These are phyloP conservation scores for Boletus patriciae DNA, from an alignment of 768 basidiomycete genomes.

Conservation along the genomic window DNA sequence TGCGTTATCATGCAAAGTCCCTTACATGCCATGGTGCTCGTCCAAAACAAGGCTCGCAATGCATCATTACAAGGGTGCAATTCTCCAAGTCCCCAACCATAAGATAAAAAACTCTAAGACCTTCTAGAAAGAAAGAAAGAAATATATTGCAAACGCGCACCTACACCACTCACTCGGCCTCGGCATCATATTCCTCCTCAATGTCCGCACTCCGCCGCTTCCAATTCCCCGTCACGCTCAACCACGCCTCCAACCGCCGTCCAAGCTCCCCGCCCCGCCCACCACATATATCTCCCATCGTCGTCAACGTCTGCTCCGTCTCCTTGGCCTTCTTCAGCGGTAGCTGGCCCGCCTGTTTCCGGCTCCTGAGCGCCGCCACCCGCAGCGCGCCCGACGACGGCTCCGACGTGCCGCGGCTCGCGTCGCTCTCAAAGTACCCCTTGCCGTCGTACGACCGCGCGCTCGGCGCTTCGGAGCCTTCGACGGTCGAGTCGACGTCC, in stretches of 20 bases:
- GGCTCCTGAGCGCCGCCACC: conserved; percentile 28
- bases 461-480: conserved; percentile 20
- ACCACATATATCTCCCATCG: conserved; percentile 74
- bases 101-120: not conserved
- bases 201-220: conserved; percentile 9
- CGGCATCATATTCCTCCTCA: conserved; percentile 16
- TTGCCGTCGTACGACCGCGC: not conserved
- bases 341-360: conserved; percentile 45
- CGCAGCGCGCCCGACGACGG: conserved; percentile 22
- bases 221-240: conserved; percentile 42
- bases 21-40: not conserved
- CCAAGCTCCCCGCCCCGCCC: conserved; percentile 79
- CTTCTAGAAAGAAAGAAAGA: not conserved
- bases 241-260: conserved; percentile 71
- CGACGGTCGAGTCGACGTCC: conserved; percentile 32
- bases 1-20: no score
- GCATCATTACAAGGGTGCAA: conserved; percentile 3
- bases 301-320: conserved; percentile 68
- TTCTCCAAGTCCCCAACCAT: not conserved
- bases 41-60: not conserved
- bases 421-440: not conserved
- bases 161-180: conserved; percentile 10
- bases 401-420: conserved; percentile 6
- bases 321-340: conserved; percentile 61
- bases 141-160: not conserved